A percentile compares a stretch with the other conserved stretches of the same genome.
These are phyloP conservation scores for Trichoderma sp. DNA, from an alignment of 2,329 filamentous ascomycete genomes.

Conservation along the genomic window DNA sequence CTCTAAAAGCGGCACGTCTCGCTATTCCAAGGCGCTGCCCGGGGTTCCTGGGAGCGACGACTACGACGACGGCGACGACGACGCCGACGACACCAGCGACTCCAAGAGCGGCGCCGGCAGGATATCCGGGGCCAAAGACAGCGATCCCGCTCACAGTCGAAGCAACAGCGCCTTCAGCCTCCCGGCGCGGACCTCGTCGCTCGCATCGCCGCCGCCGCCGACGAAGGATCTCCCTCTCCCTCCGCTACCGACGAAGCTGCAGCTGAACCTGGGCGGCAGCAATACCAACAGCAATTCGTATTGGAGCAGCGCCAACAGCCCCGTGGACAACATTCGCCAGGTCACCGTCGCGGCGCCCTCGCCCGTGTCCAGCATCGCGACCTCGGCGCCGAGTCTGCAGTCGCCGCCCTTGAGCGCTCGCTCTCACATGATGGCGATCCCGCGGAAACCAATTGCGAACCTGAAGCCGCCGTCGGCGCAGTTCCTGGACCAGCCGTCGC, in stretches of 20 bases:
- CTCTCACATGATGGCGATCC: slow-evolving; percentile 40
- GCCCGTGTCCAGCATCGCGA: slow-evolving; percentile 27
- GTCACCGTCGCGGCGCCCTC: slow-evolving; percentile 32
- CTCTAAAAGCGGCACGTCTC: slow-evolving; percentile 49
- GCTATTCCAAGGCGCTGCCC: slow-evolving; percentile 62
- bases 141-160: not conserved
- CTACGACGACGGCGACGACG: slow-evolving; percentile 28
- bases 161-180: slow-evolving; percentile 16
- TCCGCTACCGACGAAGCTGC: slow-evolving; percentile 21
- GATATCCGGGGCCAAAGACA: not conserved
- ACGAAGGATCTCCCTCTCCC: slow-evolving; percentile 16
- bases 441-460: slow-evolving; percentile 41
- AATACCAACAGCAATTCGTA: slow-evolving; percentile 33
- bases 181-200: slow-evolving; percentile 18
- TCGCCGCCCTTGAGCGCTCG: slow-evolving; percentile 13
- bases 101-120: slow-evolving; percentile 26
- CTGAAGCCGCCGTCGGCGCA: slow-evolving; percentile 32
- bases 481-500: slow-evolving; percentile 40
- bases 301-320: slow-evolving; percentile 17
- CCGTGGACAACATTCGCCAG: not conserved
- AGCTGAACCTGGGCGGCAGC: not conserved
- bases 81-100: slow-evolving; percentile 27
- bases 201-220: slow-evolving; percentile 12
- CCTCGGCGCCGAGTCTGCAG: slow-evolving; percentile 17
- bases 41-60: slow-evolving; percentile 46